These are phyloP conservation scores for Trichoderma brevicompactum DNA, from an alignment of 2,329 filamentous ascomycete genomes.

Conservation along the genomic window DNA sequence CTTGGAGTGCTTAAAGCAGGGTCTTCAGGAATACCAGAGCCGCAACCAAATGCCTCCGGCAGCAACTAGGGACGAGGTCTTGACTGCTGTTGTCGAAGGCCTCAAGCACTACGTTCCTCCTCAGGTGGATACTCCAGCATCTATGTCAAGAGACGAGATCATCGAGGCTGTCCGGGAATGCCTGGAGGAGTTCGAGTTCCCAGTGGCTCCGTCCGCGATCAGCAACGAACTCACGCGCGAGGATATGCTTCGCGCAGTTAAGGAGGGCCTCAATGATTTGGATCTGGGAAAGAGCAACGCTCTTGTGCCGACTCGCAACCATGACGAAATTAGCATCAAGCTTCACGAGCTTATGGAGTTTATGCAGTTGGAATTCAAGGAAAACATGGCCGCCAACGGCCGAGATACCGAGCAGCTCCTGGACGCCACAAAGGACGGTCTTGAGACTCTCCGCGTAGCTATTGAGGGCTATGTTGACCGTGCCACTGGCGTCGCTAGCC, in stretches of 20 bases:
- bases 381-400: slow-evolving; percentile 78
- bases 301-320: slow-evolving; percentile 49
- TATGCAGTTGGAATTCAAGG: slow-evolving; percentile 68
- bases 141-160: slow-evolving; percentile 79
- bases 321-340: slow-evolving; percentile 57
- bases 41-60: slow-evolving; percentile 57
- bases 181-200: slow-evolving; percentile 81
- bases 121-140: slow-evolving; percentile 68
- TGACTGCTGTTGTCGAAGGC: slow-evolving; percentile 82
- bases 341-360: slow-evolving; percentile 68
- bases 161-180: slow-evolving; percentile 83
- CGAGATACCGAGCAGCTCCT: slow-evolving; percentile 86
- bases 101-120: slow-evolving; percentile 80
- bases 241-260: slow-evolving; percentile 67
- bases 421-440: slow-evolving; percentile 83
- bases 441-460: slow-evolving; percentile 78
- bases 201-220: slow-evolving; percentile 61
- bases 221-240: slow-evolving; percentile 60
- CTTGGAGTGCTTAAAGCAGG: slow-evolving; percentile 82
- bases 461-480: slow-evolving; percentile 82
- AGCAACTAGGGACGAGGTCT: slow-evolving; percentile 81
- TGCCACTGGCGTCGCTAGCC: slow-evolving; percentile 68
- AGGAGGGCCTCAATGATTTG: slow-evolving; percentile 59
- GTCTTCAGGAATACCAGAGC: slow-evolving; percentile 74
- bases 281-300: slow-evolving; percentile 50